Conservation (phyloP, 257 asterid genomes). For the Mitragyna speciosa region DNA sequence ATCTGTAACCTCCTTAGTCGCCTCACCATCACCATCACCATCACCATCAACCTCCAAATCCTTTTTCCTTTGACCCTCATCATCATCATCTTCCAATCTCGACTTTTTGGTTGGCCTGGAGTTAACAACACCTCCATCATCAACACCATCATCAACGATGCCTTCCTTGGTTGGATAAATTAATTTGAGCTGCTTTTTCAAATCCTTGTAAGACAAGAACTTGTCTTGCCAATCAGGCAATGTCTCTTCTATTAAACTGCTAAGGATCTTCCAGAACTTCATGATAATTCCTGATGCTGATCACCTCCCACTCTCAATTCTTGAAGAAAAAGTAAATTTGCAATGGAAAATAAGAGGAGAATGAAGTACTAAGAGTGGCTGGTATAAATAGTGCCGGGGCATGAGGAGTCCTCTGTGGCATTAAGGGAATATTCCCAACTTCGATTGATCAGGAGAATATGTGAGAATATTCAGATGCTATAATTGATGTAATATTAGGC, state of each 20-base stretch:
- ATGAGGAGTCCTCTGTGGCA: not conserved
- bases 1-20: constrained; percentile 29
- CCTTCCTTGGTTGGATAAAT: constrained; percentile 31
- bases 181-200: constrained; percentile 37
- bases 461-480: not conserved
- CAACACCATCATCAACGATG: not conserved
- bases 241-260: constrained; percentile 31
- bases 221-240: constrained; percentile 42
- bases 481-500: too few relatives aligned
- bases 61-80: not conserved
- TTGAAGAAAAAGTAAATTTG: not conserved
- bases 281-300: not conserved
- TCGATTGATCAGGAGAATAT: not conserved
- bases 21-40: constrained; percentile 14
- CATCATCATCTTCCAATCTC: constrained; percentile 17
- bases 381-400: too few relatives aligned
- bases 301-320: not conserved
- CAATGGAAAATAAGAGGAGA: not conserved
- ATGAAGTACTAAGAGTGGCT: too few relatives aligned
- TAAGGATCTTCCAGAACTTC: constrained; percentile 39
- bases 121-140: too few relatives aligned
- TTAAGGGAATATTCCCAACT: not conserved
- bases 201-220: constrained; percentile 38
- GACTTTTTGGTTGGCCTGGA: constrained; percentile 22
- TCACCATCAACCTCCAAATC: not conserved